Conservation (phyloP, 2,329 filamentous ascomycete species). For the Cordyceps militaris region DNA sequence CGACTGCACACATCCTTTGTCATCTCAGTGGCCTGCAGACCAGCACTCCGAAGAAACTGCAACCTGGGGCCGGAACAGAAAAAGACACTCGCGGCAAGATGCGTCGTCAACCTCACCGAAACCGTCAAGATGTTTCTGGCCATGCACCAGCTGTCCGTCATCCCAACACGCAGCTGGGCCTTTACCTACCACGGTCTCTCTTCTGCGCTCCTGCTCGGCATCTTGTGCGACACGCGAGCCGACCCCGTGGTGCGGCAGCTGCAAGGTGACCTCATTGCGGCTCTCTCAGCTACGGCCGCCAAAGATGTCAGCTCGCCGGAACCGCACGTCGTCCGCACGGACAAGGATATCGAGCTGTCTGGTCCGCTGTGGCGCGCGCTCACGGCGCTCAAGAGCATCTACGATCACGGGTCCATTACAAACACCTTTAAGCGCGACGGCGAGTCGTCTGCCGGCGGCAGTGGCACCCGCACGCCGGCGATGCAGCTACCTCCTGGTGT, state of each 20-base stretch:
- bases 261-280: constrained; percentile 57
- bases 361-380: constrained; percentile 56
- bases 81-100: constrained; percentile 47
- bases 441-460: constrained; percentile 38
- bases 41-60: constrained; percentile 50
- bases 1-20: constrained; percentile 60
- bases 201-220: constrained; percentile 56
- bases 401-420: constrained; percentile 55
- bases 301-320: constrained; percentile 52
- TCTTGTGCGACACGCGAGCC: constrained; percentile 55
- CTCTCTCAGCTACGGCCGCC: constrained; percentile 56
- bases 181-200: constrained; percentile 62
- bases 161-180: constrained; percentile 60
- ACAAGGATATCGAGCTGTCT: constrained; percentile 55
- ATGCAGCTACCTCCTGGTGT: constrained; percentile 21
- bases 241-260: constrained; percentile 57
- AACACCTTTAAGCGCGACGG: constrained; percentile 45
- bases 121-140: constrained; percentile 62
- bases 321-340: constrained; percentile 45
- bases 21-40: constrained; percentile 57
- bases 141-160: constrained; percentile 61
- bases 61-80: constrained; percentile 46
- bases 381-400: constrained; percentile 56
- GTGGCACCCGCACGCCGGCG: constrained; percentile 39
- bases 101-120: constrained; percentile 56